Percentiles rank a stretch among this genome's conserved stretches.
These are phyloP conservation scores for Fusarium secorum DNA, from an alignment of 2,329 filamentous ascomycete genomes.

Conservation along the genomic window DNA sequence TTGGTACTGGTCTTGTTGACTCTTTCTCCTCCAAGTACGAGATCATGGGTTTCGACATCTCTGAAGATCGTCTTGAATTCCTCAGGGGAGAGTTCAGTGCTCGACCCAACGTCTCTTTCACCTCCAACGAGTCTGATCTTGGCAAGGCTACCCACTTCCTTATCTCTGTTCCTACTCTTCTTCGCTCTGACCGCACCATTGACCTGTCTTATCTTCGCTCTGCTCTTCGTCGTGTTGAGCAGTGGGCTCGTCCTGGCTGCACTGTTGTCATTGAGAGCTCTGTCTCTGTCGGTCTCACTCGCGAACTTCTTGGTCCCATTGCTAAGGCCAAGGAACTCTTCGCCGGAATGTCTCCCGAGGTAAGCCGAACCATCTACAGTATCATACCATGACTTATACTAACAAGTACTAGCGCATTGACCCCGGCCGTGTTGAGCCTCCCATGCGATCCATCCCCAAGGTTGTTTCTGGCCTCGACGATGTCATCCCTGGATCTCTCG, in stretches of 20 bases:
- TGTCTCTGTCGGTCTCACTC: constrained; percentile 62
- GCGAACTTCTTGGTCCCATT: constrained; percentile 57
- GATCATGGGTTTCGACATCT: constrained; percentile 57
- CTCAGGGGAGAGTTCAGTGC: constrained; percentile 42
- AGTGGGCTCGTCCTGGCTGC: constrained; percentile 52
- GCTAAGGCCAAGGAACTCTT: constrained; percentile 51
- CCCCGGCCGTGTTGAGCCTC: constrained; percentile 54
- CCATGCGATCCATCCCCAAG: constrained; percentile 58
- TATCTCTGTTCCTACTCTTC: constrained; percentile 61
- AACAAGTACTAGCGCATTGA: constrained; percentile 54
- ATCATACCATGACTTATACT: neutral
- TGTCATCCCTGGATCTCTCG: constrained; percentile 53
- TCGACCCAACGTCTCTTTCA: constrained; percentile 42
- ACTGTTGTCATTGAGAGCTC: constrained; percentile 61
- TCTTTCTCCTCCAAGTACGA: constrained; percentile 51
- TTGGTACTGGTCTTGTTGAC: constrained; percentile 57
- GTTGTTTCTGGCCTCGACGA: constrained; percentile 61
- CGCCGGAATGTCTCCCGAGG: constrained; percentile 58
- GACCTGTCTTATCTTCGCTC: constrained; percentile 55
- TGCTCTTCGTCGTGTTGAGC: constrained; percentile 52
- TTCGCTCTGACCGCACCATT: constrained; percentile 54
- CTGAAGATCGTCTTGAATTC: constrained; percentile 46
- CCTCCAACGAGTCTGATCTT: constrained; percentile 48
- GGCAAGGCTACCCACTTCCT: constrained; percentile 57
- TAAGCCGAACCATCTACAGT: neutral